Evolutionary conservation across 129 eudicot species (phyloP), one percentile per base, ranked within the genome.

Genomic region (Centrapalus pauciflorus): DNA sequence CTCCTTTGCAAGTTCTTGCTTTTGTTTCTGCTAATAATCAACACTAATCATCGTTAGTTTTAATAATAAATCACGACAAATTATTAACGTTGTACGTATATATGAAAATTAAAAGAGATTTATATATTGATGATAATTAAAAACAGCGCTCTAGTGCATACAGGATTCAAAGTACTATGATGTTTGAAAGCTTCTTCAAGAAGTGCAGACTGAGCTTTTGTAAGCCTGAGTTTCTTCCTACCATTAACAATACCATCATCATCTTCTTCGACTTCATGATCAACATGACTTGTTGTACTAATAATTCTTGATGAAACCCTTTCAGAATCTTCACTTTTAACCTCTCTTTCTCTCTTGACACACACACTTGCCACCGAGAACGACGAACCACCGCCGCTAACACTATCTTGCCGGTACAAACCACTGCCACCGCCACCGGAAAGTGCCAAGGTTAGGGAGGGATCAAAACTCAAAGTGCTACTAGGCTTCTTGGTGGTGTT

Each of bases 151-250:
- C n/a, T 20, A 45, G 65, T 50, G 4, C 50, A 68, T 87, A 91
- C 98, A 49, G 98, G 96, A 72, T 92, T 92, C 38, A 92, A 95
- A 74, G 98, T 88, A 71, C 89, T 88, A 48, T 88, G 98, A n/a
- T 71, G 79, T 72, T 88, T 92, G 69, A 92, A 92, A 72, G 96
- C 90, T 68, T 92, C 91, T 73, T 92, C 98, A 54, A 92, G 75
- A 68, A 92, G 91, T 16, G 87, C 96, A 30, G 96, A 88, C 41
- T 92, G 98, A 55, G 88, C 95, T 78, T 92, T 92, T 10, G 86
- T 92, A 55, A 92, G 95, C 77, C 98, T 84, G 3, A 92, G 96
- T 60, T 92, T 92, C 87, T 92, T 92, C 68, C 96, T 79, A 2
- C 79, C 85, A 64, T 83, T 80, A 12, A 67, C 63, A 59, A 61